phyloP scores from a whole-genome alignment of 2,329 filamentous ascomycete species.

The Plectosphaerella plurivora region DNA sequence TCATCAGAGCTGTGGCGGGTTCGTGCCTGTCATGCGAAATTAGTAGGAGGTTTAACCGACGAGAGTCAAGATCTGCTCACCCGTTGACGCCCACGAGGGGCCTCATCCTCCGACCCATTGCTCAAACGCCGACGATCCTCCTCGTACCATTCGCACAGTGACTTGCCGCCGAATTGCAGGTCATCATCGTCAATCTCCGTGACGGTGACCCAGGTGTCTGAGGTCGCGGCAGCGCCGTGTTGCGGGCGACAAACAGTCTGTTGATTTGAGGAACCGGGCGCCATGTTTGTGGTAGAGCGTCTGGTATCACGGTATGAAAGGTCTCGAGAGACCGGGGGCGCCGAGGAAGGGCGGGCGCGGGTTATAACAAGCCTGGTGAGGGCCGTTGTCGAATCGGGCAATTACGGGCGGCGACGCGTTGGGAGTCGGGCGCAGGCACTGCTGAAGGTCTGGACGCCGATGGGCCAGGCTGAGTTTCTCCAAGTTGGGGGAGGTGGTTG shows the following conservation, averaged over 20 bases:
- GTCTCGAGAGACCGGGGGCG: not conserved
- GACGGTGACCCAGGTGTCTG: constrained; percentile 44
- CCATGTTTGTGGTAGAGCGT: not conserved
- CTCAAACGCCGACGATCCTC: constrained; percentile 46
- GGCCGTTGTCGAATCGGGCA: too few species aligned
- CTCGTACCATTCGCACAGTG: constrained; percentile 56
- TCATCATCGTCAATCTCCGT: constrained; percentile 59
- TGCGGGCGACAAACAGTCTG: not conserved
- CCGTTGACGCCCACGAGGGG: constrained; percentile 32
- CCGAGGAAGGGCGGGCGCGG: not conserved
- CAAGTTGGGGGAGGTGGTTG: too few species aligned
- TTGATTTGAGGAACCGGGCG: constrained; percentile 1
- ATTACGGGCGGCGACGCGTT: too few species aligned
- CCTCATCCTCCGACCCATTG: constrained; percentile 31
- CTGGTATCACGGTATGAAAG: too few species aligned
- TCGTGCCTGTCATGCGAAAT: too few species aligned
- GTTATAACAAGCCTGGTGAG: too few species aligned
- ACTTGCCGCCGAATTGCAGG: constrained; percentile 57
- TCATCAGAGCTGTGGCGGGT: too few species aligned
- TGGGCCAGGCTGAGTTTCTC: too few species aligned
- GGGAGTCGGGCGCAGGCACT: too few species aligned
- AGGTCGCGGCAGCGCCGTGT: constrained; percentile 8
- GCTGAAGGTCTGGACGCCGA: too few species aligned
- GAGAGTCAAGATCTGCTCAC: constrained; percentile 11
- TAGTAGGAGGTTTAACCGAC: too few species aligned